Percentiles rank a stretch among this genome's conserved stretches.
phyloP scores from a whole-genome alignment of 1,284 basidiomycete genomes.

The Stygiomarasmius scandens region DNA sequence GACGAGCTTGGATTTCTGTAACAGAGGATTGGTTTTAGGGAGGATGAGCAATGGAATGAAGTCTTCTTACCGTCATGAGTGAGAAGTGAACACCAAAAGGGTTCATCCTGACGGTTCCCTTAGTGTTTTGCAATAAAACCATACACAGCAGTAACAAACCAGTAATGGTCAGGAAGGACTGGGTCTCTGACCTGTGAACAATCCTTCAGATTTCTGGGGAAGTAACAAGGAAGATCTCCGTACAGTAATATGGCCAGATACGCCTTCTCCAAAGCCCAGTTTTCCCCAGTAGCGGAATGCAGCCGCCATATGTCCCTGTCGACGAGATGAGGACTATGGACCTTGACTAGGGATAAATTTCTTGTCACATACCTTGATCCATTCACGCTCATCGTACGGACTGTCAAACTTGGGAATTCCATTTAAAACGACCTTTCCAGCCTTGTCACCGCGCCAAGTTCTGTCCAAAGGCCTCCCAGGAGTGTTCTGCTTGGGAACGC shows the following conservation, averaged over 20 bases:
- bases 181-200: slow-evolving; percentile 4
- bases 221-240: slow-evolving; percentile 25
- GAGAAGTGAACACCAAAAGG: slow-evolving; percentile 29
- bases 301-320: slow-evolving; percentile 3
- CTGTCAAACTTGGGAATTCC: slow-evolving; percentile 31
- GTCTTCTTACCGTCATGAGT: slow-evolving; percentile 23
- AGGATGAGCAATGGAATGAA: neutral
- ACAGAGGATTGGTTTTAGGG: neutral
- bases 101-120: slow-evolving; percentile 24
- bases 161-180: slow-evolving; percentile 20
- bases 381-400: slow-evolving; percentile 48
- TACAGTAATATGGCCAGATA: slow-evolving; percentile 67
- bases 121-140: neutral
- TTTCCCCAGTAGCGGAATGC: slow-evolving; percentile 34
- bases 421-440: neutral
- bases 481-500: neutral
- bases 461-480: neutral
- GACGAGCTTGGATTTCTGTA: slow-evolving; percentile 28
- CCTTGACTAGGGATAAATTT: slow-evolving; percentile 50
- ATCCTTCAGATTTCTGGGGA: neutral
- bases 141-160: slow-evolving; percentile 11
- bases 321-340: slow-evolving; percentile 37
- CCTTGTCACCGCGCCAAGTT: slow-evolving; percentile 5
- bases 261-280: slow-evolving; percentile 60
- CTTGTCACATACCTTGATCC: slow-evolving; percentile 46